Evolutionary conservation across 495 filamentous ascomycete genomes (phyloP).

Genomic region (Trichoderma asperelloides): DNA sequence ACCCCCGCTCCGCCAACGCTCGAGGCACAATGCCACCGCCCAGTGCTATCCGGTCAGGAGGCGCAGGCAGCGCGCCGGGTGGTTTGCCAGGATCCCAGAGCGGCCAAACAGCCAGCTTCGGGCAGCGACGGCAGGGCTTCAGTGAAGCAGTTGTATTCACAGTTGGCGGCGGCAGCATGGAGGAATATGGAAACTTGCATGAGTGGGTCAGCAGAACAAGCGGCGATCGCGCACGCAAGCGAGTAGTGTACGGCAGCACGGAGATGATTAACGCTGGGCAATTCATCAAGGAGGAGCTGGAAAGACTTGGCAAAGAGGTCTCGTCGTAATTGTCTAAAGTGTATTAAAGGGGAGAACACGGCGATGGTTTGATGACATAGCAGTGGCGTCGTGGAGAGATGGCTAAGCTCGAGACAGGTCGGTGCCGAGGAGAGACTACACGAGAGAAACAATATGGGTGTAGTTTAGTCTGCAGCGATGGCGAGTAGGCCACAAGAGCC

Average conservation of each 20-base stretch:
- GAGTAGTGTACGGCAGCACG: constrained; percentile 92
- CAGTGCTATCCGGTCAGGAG: constrained; percentile 40
- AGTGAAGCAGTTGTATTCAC: constrained; percentile 95
- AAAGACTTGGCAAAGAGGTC: constrained; percentile 56
- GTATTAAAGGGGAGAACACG: background rate
- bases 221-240: constrained; percentile 47
- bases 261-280: constrained; percentile 85
- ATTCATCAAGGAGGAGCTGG: constrained; percentile 75
- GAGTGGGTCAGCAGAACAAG: constrained; percentile 83
- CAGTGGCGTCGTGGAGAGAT: too few relatives aligned
- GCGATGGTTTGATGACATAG: too few relatives aligned
- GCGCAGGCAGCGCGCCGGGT: constrained; percentile 30
- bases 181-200: constrained; percentile 96
- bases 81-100: constrained; percentile 32
- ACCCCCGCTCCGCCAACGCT: constrained; percentile 86
- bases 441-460: too few relatives aligned
- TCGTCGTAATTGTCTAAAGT: constrained; percentile 14
- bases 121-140: constrained; percentile 86
- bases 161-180: constrained; percentile 95
- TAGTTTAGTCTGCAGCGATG: too few relatives aligned
- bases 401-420: too few relatives aligned
- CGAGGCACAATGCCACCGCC: constrained; percentile 84
- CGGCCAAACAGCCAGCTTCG: constrained; percentile 81
- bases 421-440: too few relatives aligned
- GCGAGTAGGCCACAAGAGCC: too few relatives aligned